Evolutionary conservation across 2,329 filamentous ascomycete genomes (phyloP), one percentile per base, ranked within the genome.

Genomic region (Alternaria solani): DNA sequence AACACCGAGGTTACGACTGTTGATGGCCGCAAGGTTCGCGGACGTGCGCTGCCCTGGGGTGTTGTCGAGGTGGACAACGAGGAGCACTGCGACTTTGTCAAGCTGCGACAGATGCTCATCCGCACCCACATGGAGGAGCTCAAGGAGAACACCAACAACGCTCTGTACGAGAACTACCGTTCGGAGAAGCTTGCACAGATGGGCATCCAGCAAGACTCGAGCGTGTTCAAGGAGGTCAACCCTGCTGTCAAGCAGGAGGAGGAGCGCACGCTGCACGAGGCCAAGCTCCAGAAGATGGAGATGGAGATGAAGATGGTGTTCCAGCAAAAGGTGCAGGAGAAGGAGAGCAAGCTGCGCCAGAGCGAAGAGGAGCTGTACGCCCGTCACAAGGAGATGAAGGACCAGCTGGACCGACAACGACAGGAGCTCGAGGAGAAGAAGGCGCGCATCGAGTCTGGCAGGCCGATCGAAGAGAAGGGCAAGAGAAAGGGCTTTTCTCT

Each of bases 271-370:
- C 87, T 99, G 72, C 95, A 99, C 87, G 95, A 99, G 84, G 94
- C 97, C 87, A 99, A 99, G 87, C 92, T 99, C 73, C 93, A 94
- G 81, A 99, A 99, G 92, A 99, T 99, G 95, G 95, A 99, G 83
- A 89, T 93, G 77, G 95, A 99, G 83, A 99, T 99, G 95, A 99
- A 99, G 92, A 97, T 97, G 92, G 95, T 99, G 72, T 99, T 99
- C 93, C 95, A 98, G 82, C 95, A 99, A 81, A 99, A 99, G 91
- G 95, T 99, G 32, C 89, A 93, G 69, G 95, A 99, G 83, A 99
- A 99, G 87, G 95, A 99, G 84, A 97, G 93, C 88, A 99, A 99
- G 85, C 86, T 99, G 80, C 96, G 96, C 85, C 95, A 98, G 85
- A 97, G 93, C 86, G 95, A 99, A 82, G 95, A 99, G 81, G 95